Evolutionary conservation across 192 early-diverging fungal species (phyloP), one percentile per base, ranked within the genome.

Genomic region (Coemansia pectinata): DNA sequence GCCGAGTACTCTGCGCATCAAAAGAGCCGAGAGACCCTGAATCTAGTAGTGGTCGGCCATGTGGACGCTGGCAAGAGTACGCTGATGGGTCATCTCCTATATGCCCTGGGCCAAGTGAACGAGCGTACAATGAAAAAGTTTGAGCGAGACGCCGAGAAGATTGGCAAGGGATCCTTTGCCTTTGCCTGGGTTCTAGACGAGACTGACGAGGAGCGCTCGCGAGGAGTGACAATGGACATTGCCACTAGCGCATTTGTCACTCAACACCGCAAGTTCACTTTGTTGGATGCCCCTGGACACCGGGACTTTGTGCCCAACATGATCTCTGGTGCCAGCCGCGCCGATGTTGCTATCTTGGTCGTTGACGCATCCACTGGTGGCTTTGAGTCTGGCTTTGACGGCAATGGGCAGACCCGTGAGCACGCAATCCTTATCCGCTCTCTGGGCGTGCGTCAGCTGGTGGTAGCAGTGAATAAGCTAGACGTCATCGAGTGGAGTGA

Each of bases 231-330:
- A 0, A 99, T 98, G 86, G 96, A 99, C 68, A 88, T 98, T 64
- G 98, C 93, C 23, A 91, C 95, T 53, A 92, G 86, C 33, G 86
- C 90, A 63, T 99, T 99, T 76, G 88, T 92, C 70, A 99, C 96
- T 1, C 63, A 72, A 21, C 69, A 91, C 34, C 85, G 90, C 21
- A 77, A 84, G 34, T 97, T 96, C 66, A 97, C 95, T 5, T 65
- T 99, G 12, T 72, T 99, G 69, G 98, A 99, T 73, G 94, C 96
- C 3, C 98, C 98, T 3, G 98, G 98, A 4, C 98, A 99, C 71
- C 86, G 93, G 23, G 98, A 99, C 81, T 99, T 99, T 79, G 91
- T 99, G 59, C 96, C 98, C n/a, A 96, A 97, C 74, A 98, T 99
- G 96, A 98, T 99, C 68, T 91, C 91, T 2, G 98, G 98, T 5